phyloP scores from a whole-genome alignment of 768 basidiomycete genomes.

The Xerocomus brunneocitrinus region DNA sequence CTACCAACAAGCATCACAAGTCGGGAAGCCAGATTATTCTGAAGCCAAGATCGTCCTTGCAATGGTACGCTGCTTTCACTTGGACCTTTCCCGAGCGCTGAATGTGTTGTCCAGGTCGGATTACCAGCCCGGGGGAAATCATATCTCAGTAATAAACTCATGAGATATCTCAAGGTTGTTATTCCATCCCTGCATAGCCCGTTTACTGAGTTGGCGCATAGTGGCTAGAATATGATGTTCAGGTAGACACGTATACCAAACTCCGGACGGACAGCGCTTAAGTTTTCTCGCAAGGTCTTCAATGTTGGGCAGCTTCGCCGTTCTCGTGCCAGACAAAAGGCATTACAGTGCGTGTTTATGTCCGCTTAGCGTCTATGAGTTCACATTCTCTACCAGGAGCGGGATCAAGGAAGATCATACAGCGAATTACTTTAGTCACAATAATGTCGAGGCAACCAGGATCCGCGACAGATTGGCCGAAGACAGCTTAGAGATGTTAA shows the following conservation, averaged over 20 bases:
- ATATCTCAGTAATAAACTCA: constrained; percentile 96
- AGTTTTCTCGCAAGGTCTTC: constrained; percentile 63
- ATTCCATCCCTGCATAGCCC: constrained; percentile 1
- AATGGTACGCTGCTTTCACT: constrained; percentile 55
- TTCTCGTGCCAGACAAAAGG: constrained; percentile 75
- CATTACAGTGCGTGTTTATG: constrained; percentile 51
- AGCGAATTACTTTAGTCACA: constrained; percentile 83
- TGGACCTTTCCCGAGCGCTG: neutral
- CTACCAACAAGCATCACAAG: constrained; percentile 34
- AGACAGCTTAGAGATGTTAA: constrained; percentile 92
- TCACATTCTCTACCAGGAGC: constrained; percentile 41
- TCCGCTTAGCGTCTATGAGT: neutral
- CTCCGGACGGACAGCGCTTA: neutral
- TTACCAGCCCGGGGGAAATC: constrained; percentile 98
- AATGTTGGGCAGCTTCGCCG: constrained; percentile 95
- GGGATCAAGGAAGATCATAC: constrained; percentile 90
- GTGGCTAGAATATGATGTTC: constrained; percentile 99
- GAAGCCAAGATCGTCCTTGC: constrained; percentile 98
- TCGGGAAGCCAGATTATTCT: constrained; percentile 96
- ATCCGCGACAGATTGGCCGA: constrained; percentile 79
- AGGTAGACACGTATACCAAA: constrained; percentile 41
- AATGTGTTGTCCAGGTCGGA: constrained; percentile 60
- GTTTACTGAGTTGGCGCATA: constrained; percentile 31
- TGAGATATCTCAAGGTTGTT: constrained; percentile 87
- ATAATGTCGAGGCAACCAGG: constrained; percentile 71